phyloP scores from a whole-genome alignment of 495 filamentous ascomycete genomes.

The Lasiosphaeriaceae sp. region DNA sequence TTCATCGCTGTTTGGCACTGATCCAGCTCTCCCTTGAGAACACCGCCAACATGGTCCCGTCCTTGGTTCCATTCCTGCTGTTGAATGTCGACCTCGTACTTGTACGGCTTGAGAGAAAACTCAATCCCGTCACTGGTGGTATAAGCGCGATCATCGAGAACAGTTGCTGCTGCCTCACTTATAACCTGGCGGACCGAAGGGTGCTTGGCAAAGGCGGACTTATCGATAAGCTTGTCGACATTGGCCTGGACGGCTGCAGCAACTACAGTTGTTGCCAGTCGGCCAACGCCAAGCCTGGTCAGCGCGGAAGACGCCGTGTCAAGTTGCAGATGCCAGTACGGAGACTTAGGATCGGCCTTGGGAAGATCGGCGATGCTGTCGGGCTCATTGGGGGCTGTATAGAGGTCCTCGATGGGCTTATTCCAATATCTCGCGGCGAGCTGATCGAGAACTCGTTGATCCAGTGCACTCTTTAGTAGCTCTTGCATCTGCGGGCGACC shows the following conservation, averaged over 20 bases:
- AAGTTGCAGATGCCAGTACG: constrained; percentile 91
- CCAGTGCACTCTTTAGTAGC: constrained; percentile 85
- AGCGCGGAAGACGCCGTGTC: constrained; percentile 86
- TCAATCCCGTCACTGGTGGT: constrained; percentile 98
- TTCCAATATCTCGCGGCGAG: constrained; percentile 97
- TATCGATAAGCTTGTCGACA: constrained; percentile 70
- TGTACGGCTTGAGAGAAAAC: constrained; percentile 98
- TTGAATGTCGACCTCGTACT: constrained; percentile 93
- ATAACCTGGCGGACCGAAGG: constrained; percentile 90
- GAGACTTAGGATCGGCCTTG: constrained; percentile 75
- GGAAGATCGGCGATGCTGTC: constrained; percentile 74
- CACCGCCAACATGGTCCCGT: constrained; percentile 68
- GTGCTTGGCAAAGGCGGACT: constrained; percentile 81
- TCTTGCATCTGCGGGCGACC: constrained; percentile 84
- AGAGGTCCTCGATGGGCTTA: constrained; percentile 78
- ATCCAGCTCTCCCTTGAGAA: constrained; percentile 78
- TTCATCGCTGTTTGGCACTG: constrained; percentile 78
- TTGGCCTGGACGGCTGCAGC: constrained; percentile 82
- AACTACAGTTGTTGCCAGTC: constrained; percentile 86
- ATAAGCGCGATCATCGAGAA: constrained; percentile 91
- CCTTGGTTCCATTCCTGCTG: constrained; percentile 82
- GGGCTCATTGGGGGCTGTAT: constrained; percentile 55
- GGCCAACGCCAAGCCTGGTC: constrained; percentile 89
- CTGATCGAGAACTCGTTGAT: constrained; percentile 94
- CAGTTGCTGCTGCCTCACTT: constrained; percentile 78